phyloP scores from a whole-genome alignment of 139 green algal species.

The Chlamydomonas sp. region DNA sequence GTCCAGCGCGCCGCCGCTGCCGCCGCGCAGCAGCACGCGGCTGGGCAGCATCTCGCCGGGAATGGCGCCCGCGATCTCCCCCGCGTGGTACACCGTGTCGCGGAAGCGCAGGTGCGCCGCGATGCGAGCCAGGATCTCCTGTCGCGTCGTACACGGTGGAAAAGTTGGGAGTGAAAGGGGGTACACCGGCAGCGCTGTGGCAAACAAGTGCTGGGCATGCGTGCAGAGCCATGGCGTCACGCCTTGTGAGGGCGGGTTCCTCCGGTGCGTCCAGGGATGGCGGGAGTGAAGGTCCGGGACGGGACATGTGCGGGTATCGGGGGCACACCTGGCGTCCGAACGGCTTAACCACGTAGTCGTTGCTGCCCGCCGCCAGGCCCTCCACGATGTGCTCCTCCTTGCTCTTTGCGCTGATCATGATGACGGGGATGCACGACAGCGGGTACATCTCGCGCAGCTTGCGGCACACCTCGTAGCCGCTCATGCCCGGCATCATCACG shows the following conservation, averaged over 20 bases:
- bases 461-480: slow-evolving; percentile 71
- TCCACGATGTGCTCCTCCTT: slow-evolving; percentile 81
- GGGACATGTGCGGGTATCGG: slow-evolving; percentile 19
- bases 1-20: slow-evolving; percentile 23
- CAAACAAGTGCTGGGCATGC: no score
- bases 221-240: no score
- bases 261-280: no score
- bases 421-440: slow-evolving; percentile 70
- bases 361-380: slow-evolving; percentile 56
- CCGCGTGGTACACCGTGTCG: slow-evolving; percentile 47
- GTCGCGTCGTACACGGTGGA: neutral
- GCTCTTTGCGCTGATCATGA: slow-evolving; percentile 75
- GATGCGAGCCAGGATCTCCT: slow-evolving; percentile 71
- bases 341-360: slow-evolving; percentile 78
- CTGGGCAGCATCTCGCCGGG: slow-evolving; percentile 14
- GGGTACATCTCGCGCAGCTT: slow-evolving; percentile 61
- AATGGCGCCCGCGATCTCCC: slow-evolving; percentile 28
- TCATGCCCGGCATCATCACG: slow-evolving; percentile 85
- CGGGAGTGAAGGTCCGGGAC: neutral
- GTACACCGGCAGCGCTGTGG: no score
- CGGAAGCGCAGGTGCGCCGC: slow-evolving; percentile 67
- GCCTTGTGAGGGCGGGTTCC: no score
- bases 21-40: slow-evolving; percentile 24
- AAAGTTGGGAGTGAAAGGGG: no score
- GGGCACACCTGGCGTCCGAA: slow-evolving; percentile 54